Percentiles rank a stretch among this genome's conserved stretches.
Evolutionary conservation across 164 flowering plant genomes (phyloP).

Genomic region (Annona squamosa): DNA sequence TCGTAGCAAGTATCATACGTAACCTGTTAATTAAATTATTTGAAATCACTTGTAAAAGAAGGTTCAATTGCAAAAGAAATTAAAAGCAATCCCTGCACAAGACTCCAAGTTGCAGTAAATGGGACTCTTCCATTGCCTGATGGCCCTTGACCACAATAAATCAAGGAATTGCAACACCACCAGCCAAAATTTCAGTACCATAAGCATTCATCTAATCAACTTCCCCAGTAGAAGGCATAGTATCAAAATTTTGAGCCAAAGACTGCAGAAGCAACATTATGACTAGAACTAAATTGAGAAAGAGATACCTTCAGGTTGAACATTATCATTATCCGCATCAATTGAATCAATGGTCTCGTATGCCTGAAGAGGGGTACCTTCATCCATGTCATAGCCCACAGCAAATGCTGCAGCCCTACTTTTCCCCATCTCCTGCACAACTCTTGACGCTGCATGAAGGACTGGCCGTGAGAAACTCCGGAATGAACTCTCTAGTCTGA

Average conservation of each 20-base stretch:
- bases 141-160: no score
- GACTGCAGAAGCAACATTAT: neutral
- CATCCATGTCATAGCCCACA: conserved; percentile 90
- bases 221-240: neutral
- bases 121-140: neutral
- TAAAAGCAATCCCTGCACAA: neutral
- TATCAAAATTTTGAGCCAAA: conserved; percentile 4
- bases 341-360: conserved; percentile 48
- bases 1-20: no score
- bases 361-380: conserved; percentile 61
- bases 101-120: neutral
- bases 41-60: no score
- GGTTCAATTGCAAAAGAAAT: no score
- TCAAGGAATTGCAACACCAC: neutral
- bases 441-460: conserved; percentile 98
- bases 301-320: conserved; percentile 64
- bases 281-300: neutral
- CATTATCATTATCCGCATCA: conserved; percentile 58
- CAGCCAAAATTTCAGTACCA: conserved; percentile 1
- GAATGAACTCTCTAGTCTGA: conserved; percentile 92
- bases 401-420: conserved; percentile 98
- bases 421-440: conserved; percentile 99
- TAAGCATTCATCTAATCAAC: neutral
- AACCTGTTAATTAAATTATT: no score
- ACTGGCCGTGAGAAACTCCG: conserved; percentile 98